These are phyloP conservation scores for Microsporum canis DNA, from an alignment of 2,329 filamentous ascomycete genomes.

Conservation along the genomic window DNA sequence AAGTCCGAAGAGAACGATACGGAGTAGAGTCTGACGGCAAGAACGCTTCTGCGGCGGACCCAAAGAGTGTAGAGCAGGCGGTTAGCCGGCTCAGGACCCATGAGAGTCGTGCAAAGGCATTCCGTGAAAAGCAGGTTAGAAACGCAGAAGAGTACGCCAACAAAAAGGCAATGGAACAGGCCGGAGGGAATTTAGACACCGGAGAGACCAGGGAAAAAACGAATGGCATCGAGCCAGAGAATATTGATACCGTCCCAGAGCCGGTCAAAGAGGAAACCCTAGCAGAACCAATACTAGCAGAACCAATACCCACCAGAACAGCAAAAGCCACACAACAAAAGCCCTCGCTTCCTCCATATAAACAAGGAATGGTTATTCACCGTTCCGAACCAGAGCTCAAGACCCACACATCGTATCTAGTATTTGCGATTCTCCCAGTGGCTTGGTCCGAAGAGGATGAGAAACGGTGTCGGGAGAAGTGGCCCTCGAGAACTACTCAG, in stretches of 20 bases:
- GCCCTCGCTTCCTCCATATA: slow-evolving; percentile 44
- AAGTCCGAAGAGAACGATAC: slow-evolving; percentile 69
- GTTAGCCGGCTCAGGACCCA: slow-evolving; percentile 61
- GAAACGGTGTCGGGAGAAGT: slow-evolving; percentile 50
- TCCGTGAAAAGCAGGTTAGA: slow-evolving; percentile 38
- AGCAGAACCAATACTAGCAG: slow-evolving; percentile 14
- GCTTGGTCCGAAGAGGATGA: slow-evolving; percentile 82
- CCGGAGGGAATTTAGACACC: not conserved
- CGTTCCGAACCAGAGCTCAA: slow-evolving; percentile 80
- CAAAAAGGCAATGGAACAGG: not conserved
- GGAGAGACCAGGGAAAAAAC: not conserved
- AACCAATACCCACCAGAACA: not conserved
- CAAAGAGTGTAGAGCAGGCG: slow-evolving; percentile 64
- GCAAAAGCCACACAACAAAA: slow-evolving; percentile 5
- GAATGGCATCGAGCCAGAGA: not conserved
- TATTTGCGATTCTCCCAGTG: slow-evolving; percentile 80
- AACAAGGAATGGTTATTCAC: slow-evolving; percentile 67
- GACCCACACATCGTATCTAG: slow-evolving; percentile 92
- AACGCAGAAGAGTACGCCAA: not conserved
- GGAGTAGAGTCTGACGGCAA: slow-evolving; percentile 59
- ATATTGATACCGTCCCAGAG: not conserved
- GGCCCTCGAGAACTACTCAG: slow-evolving; percentile 49
- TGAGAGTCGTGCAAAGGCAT: slow-evolving; percentile 56
- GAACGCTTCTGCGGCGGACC: slow-evolving; percentile 50
- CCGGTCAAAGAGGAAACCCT: not conserved